Percentiles rank a stretch among this genome's conserved stretches.
Evolutionary conservation across 169 alveolate genomes (phyloP).

Genomic region (Cryptosporidium sp.): DNA sequence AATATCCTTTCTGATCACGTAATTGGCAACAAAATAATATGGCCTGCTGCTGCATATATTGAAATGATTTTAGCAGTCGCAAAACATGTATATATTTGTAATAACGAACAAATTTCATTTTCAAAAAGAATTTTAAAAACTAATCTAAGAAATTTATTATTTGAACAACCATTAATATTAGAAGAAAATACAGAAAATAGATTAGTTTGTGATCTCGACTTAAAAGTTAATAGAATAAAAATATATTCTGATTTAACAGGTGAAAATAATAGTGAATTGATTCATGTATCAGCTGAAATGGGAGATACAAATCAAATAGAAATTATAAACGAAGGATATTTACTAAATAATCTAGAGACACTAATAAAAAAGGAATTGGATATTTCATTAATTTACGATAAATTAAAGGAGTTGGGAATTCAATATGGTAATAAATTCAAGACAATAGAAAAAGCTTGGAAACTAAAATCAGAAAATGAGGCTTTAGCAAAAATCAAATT

Average conservation of each 20-base stretch:
- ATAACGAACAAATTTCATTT: conserved; percentile 32
- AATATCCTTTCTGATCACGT: conserved; percentile 50
- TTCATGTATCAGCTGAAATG: conserved; percentile 29
- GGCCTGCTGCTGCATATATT: conserved; percentile 72
- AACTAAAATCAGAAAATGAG: conserved; percentile 26
- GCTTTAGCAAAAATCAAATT: conserved; percentile 23
- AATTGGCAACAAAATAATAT: conserved; percentile 24
- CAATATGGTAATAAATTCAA: conserved; percentile 82
- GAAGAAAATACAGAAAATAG: conserved; percentile 1
- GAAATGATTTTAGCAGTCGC: conserved; percentile 51
- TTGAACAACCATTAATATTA: conserved; percentile 57
- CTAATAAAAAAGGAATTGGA: conserved; percentile 30
- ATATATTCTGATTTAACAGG: background rate
- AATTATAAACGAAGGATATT: background rate
- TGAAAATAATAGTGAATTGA: background rate
- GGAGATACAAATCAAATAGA: background rate
- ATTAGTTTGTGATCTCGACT: conserved; percentile 6
- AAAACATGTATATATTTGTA: conserved; percentile 44
- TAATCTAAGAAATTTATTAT: conserved; percentile 29
- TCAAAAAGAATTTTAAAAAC: conserved; percentile 30
- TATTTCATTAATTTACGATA: conserved; percentile 75
- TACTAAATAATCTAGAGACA: background rate
- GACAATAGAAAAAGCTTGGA: conserved; percentile 76
- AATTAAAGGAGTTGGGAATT: conserved; percentile 78
- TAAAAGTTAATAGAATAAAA: conserved; percentile 6